A percentile compares a stretch with the other conserved stretches of the same genome.
These are phyloP conservation scores for Sporothrix sp. DNA, from an alignment of 2,329 filamentous ascomycete genomes.

Conservation along the genomic window DNA sequence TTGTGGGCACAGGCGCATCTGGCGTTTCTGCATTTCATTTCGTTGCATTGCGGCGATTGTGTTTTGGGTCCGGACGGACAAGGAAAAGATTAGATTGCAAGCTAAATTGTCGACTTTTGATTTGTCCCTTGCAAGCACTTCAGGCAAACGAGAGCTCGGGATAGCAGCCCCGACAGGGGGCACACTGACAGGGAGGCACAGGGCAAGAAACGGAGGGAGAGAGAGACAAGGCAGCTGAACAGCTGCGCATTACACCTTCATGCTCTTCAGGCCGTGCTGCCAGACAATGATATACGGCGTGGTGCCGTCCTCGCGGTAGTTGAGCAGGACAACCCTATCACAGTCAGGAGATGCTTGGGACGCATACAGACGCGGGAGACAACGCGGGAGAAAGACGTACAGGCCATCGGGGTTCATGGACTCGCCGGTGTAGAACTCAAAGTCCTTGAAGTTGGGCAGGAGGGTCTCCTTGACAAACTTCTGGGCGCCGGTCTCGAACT, in stretches of 20 bases:
- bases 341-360: neutral
- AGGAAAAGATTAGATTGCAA: neutral
- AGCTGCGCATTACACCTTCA: constrained; percentile 98
- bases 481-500: constrained; percentile 69
- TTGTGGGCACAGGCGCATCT: no score
- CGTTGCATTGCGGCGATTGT: neutral
- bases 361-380: neutral
- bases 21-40: neutral
- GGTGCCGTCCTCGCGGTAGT: constrained; percentile 93
- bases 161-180: neutral
- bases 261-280: constrained; percentile 85
- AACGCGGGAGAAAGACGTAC: constrained; percentile 42
- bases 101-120: constrained; percentile 7
- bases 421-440: constrained; percentile 87
- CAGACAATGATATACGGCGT: constrained; percentile 86
- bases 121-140: neutral
- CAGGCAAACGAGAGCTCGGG: neutral
- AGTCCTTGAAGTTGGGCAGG: constrained; percentile 83
- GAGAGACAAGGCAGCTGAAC: constrained; percentile 9
- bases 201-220: neutral
- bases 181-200: neutral
- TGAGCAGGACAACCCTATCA: constrained; percentile 72
- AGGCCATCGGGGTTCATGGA: constrained; percentile 90
- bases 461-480: constrained; percentile 74
- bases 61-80: neutral